Base-by-base conservation (phyloP, 2,329 filamentous ascomycete species). In the Emergomyces africanus region DNA sequence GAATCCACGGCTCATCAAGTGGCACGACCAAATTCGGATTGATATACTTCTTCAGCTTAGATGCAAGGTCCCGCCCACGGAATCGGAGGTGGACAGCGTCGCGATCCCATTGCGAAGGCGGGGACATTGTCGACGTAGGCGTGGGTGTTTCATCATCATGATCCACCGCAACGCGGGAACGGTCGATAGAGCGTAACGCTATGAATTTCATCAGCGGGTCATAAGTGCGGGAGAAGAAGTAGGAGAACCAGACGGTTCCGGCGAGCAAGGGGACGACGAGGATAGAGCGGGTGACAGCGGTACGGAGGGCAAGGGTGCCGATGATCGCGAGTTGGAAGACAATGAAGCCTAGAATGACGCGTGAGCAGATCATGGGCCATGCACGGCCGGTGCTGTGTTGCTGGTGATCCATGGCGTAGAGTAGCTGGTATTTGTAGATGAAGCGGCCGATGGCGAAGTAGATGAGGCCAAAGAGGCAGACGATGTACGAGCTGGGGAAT, bases 391-490 rank as follows among this genome's bases (percentile, higher is more conserved):
- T 97, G 18, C 90, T 90, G 70, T 96, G 90, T 68, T 95, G 90
- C 54, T 90, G 88, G 71, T 97, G 92, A 67, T 97, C 91, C 94
- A 99, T 99, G 37, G 94, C 90, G 72, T 99, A 99, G 4, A 99
- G 80, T 4, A 99, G 79, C 76, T 99, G 95, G 74, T 99, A 99
- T 72, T 96, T 96, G 81, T 95, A 95, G 37, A 89, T 88, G 69
- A 92, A 92, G 71, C 89, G 88, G 23, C 90, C 90, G 15, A 95
- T 81, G 23, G 56, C 61, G 61, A 78, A 77, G 59, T 76, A 99
- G 14, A 89, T 77, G 54, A 92, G 76, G 3, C 77, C 94, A 54
- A 92, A 85, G 10, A 91, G 78, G 18, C 96, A 82, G 14, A 97
- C 87, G 57, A 88, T 79, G 76, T 86, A 95, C 0, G 91, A 94